Evolutionary conservation across 257 asterid species (phyloP).

Genomic region (Solanum pennellii): DNA sequence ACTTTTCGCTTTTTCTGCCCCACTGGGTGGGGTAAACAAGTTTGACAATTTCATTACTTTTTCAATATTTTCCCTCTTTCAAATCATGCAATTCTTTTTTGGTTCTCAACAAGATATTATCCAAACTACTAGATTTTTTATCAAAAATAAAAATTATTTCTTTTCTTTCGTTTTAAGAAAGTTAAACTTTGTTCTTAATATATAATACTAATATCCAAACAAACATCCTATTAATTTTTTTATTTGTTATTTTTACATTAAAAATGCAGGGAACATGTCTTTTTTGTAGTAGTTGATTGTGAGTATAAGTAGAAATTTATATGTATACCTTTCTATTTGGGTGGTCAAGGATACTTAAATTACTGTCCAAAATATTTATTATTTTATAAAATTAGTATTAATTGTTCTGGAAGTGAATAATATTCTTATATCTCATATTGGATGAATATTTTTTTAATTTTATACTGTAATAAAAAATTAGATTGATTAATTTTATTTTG

Average conservation of each 20-base stretch:
- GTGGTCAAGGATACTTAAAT: background rate
- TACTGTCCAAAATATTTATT: background rate
- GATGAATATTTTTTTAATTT: no score
- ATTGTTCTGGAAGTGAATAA: background rate
- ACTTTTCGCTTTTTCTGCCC: background rate
- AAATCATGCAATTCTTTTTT: background rate
- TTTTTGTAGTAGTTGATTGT: background rate
- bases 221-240: background rate
- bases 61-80: background rate
- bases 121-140: background rate
- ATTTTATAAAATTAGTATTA: background rate
- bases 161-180: background rate
- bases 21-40: background rate
- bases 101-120: background rate
- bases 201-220: background rate
- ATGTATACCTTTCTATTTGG: background rate
- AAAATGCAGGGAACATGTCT: background rate
- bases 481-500: no score
- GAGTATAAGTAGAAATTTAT: background rate
- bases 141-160: background rate
- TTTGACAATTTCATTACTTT: background rate
- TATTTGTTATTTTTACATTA: background rate
- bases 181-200: background rate
- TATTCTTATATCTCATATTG: background rate
- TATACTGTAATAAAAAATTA: no score